Evolutionary conservation across 441 rosid species (phyloP).

Genomic region (Hura crepitans): DNA sequence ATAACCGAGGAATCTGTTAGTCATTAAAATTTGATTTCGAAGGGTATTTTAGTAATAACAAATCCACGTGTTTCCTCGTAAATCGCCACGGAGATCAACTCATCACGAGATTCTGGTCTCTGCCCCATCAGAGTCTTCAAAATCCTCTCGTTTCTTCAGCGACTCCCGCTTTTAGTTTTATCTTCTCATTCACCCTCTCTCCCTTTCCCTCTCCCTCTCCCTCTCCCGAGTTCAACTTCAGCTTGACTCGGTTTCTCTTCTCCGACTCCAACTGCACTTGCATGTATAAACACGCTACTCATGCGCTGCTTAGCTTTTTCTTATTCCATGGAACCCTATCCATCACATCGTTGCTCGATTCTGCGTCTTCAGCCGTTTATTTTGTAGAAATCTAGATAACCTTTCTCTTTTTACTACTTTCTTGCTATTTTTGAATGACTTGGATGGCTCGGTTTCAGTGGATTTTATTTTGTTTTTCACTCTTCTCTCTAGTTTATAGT

Average conservation of each 20-base stretch:
- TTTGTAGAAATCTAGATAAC: constrained; percentile 18
- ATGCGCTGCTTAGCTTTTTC: neutral
- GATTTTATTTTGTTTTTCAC: constrained; percentile 31
- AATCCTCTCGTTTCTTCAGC: neutral
- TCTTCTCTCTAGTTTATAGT: constrained; percentile 27
- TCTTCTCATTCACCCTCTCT: constrained; percentile 7
- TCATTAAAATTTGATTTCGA: neutral
- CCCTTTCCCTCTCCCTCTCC: constrained; percentile 10
- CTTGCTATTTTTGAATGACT: constrained; percentile 15
- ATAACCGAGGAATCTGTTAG: no score
- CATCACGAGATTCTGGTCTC: constrained; percentile 23
- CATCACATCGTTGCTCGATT: constrained; percentile 18
- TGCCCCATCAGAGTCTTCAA: neutral
- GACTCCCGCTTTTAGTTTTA: constrained; percentile 6
- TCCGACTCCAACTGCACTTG: neutral
- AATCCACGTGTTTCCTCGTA: constrained; percentile 30
- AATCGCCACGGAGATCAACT: constrained; percentile 19
- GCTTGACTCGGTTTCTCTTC: constrained; percentile 9
- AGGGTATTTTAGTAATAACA: constrained; percentile 12
- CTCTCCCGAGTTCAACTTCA: constrained; percentile 15
- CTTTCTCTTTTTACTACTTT: constrained; percentile 17
- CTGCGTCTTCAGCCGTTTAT: constrained; percentile 21
- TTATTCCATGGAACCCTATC: constrained; percentile 29
- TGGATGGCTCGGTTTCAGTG: constrained; percentile 42
- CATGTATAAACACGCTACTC: neutral